Evolutionary conservation across 2,329 filamentous ascomycete genomes (phyloP).

Genomic region (Fusarium verticillioides): DNA sequence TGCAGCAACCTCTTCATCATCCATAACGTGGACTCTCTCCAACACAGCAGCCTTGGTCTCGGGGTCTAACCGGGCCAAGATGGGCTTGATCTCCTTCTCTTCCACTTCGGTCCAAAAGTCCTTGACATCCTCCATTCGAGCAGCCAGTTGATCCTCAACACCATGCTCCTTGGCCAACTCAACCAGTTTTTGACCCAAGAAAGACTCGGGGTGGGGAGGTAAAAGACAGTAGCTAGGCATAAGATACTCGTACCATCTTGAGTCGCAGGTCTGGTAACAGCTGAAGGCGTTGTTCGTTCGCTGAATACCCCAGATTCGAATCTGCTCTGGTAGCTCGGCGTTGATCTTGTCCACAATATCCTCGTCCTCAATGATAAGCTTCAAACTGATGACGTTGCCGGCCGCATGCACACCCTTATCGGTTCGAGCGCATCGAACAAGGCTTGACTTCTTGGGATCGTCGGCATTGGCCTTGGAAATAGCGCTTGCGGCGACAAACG

Average conservation of each 20-base stretch:
- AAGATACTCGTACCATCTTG: constrained; percentile 95
- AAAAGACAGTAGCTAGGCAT: constrained; percentile 93
- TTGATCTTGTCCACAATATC: constrained; percentile 94
- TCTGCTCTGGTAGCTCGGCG: constrained; percentile 83
- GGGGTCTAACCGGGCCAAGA: constrained; percentile 70
- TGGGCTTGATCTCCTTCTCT: constrained; percentile 80
- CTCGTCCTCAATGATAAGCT: constrained; percentile 92
- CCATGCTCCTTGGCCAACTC: constrained; percentile 79
- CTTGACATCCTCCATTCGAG: constrained; percentile 79
- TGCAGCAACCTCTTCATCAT: constrained; percentile 44
- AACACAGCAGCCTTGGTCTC: constrained; percentile 71
- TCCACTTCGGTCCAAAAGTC: constrained; percentile 87
- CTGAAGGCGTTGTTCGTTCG: constrained; percentile 91
- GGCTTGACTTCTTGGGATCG: constrained; percentile 94
- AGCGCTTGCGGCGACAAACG: constrained; percentile 89
- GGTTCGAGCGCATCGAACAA: constrained; percentile 93
- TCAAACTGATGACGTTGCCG: constrained; percentile 93
- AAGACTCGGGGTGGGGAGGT: constrained; percentile 90
- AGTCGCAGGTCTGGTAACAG: constrained; percentile 94
- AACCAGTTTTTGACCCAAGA: constrained; percentile 83
- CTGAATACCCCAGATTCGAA: constrained; percentile 94
- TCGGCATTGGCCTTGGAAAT: constrained; percentile 97
- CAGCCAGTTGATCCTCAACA: constrained; percentile 74
- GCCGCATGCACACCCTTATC: constrained; percentile 98
- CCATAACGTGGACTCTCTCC: constrained; percentile 64